phyloP scores from a whole-genome alignment of 2,329 filamentous ascomycete species.

The Pseudopyrenochaeta lycopersici region DNA sequence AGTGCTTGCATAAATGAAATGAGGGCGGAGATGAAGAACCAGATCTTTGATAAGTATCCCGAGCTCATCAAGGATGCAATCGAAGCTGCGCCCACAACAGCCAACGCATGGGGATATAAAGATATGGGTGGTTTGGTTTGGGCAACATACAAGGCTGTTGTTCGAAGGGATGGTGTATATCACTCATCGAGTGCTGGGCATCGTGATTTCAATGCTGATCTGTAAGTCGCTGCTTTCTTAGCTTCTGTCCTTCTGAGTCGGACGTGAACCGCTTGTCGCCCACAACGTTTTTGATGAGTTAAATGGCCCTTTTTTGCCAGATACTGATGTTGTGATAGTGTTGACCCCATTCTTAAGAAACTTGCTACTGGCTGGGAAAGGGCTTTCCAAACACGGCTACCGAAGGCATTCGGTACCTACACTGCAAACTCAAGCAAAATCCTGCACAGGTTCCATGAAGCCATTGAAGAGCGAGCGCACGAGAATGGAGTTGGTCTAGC shows the following conservation, averaged over 20 bases:
- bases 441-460: conserved; percentile 53
- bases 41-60: conserved; percentile 58
- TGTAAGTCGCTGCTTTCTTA: not conserved
- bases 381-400: conserved; percentile 55
- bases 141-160: conserved; percentile 66
- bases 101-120: conserved; percentile 49
- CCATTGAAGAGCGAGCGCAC: conserved; percentile 51
- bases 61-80: conserved; percentile 52
- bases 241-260: conserved; percentile 25
- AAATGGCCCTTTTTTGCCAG: not conserved
- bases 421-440: conserved; percentile 40
- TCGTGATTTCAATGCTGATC: conserved; percentile 53
- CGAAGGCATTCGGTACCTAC: conserved; percentile 51
- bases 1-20: conserved; percentile 51
- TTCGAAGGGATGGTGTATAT: conserved; percentile 60
- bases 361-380: conserved; percentile 56
- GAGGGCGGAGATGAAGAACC: conserved; percentile 52
- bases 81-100: conserved; percentile 44
- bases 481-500: conserved; percentile 52
- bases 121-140: conserved; percentile 59
- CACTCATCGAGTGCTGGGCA: conserved; percentile 45
- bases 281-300: not conserved
- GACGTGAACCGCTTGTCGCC: not conserved
- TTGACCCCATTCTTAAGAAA: conserved; percentile 50
- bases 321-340: conserved; percentile 6